phyloP scores from a whole-genome alignment of 306 rosid species.

The Sechiopsis laciniata region DNA sequence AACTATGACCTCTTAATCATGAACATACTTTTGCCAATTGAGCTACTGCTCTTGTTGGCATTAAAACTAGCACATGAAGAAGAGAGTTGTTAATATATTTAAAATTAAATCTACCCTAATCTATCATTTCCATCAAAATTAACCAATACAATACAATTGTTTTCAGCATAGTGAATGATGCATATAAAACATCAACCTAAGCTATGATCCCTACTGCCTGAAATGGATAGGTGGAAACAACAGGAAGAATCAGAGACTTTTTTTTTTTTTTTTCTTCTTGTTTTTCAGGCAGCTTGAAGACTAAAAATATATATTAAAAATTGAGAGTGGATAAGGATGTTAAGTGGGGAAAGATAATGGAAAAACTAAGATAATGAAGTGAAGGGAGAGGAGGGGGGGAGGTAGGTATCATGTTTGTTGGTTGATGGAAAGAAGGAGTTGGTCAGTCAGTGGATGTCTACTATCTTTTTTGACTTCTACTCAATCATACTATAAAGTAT shows the following conservation, averaged over 20 bases:
- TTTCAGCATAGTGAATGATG: neutral
- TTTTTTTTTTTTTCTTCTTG: neutral
- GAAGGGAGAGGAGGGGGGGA: neutral
- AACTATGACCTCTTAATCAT: no score
- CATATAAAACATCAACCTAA: neutral
- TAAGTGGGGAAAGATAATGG: conserved; percentile 16
- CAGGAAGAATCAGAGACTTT: conserved; percentile 4
- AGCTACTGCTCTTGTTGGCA: no score
- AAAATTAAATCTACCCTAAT: neutral
- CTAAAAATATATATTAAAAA: neutral
- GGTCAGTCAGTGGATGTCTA: conserved; percentile 21
- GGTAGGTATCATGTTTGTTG: conserved; percentile 20
- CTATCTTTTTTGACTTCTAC: conserved; percentile 7
- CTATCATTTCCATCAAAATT: neutral
- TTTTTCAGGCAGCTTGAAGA: conserved; percentile 1
- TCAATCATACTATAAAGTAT: conserved; percentile 4
- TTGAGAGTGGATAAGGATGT: conserved; percentile 2
- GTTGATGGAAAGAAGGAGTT: conserved; percentile 20
- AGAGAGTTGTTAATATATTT: neutral
- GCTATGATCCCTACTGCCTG: neutral
- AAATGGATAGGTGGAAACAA: conserved; percentile 1
- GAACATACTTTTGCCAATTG: no score
- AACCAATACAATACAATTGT: neutral
- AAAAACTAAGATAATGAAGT: neutral
- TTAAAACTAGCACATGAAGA: no score